Base-by-base conservation (phyloP, 2,329 filamentous ascomycete genomes). In the Hypoxylon sp. region DNA sequence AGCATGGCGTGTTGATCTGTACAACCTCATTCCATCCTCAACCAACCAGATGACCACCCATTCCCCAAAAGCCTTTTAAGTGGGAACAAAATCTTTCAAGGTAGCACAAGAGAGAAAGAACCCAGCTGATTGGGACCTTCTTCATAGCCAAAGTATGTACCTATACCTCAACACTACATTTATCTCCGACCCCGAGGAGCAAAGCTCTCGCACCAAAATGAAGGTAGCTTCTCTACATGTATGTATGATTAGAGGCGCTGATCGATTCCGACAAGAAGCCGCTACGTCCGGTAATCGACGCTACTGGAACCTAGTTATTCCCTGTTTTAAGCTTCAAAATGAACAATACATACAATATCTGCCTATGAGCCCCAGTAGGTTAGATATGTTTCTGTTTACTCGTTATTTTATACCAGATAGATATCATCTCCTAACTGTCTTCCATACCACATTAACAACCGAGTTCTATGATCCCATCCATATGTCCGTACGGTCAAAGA, bases 221-320 rank as follows among this genome's bases (percentile, higher is more conserved):
- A 46, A 60, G 24, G 42, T 5, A 10, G 11, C n/a, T 63, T 51
- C 35, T 59, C 50, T 50, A n/a, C n/a, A n/a, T n/a, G n/a, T n/a
- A n/a, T n/a, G n/a, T n/a, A 67, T 55, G 51, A 37, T 35, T 50
- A 29, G 39, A 54, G 29, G 19, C 35, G 13, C 33, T 42, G 39
- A 42, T 63, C 70, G 70, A 71, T 71, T 47, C 35, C 13, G 54
- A 53, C 35, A 33, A n/a, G 52, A 39, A 6, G 11, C 39, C 22
- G 46, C 29, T 60, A 47, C 26, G 64, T 63, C 59, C 62, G 51
- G 47, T 22, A 46, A 71, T 71, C 70, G 70, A 65, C 63, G 67
- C 70, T 70, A 69, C 14, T 39, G 22, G 33, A 48, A 10, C 13
- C 42, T 31, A 11, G 5, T 48, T 26, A 22, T 29, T 9, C 55